Evolutionary conservation across 2,329 filamentous ascomycete species (phyloP), one percentile per base, ranked within the genome.

Genomic region (Colletotrichum theobromicola): DNA sequence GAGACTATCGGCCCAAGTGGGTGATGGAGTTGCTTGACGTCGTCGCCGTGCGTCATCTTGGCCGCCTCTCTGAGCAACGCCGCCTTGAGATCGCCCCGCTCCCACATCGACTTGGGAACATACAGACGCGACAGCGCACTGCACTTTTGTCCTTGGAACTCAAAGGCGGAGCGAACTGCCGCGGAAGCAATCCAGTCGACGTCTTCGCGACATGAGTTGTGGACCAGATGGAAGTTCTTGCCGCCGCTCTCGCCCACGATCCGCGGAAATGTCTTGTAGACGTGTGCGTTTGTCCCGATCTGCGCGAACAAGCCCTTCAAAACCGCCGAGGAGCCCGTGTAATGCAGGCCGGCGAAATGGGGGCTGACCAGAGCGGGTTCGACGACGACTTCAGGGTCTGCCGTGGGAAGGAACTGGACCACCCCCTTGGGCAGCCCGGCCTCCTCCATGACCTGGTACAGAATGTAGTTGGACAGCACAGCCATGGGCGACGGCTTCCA

Each of bases 141-240:
- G 1, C 53, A 57, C 2, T 57, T 57, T 10, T 57, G 53, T 57
- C 53, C 24, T 3, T 57, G 53, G 2, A 10, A 18, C 0, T 57
- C 53, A 0, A 57, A 57, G 24, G 15, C 53, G 8, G 53, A 57
- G 21, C 53, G 53, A 12, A 57, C 53, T 18, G 53, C 53, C 2
- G 64, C 64, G 18, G 64, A 67, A 15, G 64, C 64, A 30, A 67
- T 4, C 64, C 64, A 67, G n/a, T 67, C 46, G 0, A 67, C 64
- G 46, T 67, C 64, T 28, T 57, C 64, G 5, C 28, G 16, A 34
- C 64, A 67, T 10, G 64, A 67, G 50, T 67, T 67, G 28, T 67
- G 64, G 42, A 67, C 64, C 5, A 67, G 46, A 30, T 67, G 64
- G 46, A 67, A 67, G 64, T 67, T 67, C 28, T 67, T 67, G 64